phyloP scores from a whole-genome alignment of 768 basidiomycete genomes.

The Lentinula detonsa region DNA sequence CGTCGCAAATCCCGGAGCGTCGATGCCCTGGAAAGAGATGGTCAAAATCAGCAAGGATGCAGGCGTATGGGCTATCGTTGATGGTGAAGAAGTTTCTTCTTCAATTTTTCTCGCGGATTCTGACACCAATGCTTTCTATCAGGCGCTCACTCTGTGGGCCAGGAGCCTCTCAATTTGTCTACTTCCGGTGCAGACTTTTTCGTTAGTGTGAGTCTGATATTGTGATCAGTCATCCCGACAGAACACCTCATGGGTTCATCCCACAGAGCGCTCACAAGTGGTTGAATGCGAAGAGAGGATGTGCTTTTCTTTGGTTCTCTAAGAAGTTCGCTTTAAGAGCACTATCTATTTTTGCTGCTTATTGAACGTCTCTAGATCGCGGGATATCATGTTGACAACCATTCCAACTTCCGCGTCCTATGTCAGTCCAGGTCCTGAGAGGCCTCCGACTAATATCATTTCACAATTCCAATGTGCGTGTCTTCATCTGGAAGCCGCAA shows the following conservation, averaged over 20 bases:
- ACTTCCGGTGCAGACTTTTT: slow-evolving; percentile 50
- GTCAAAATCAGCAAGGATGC: slow-evolving; percentile 47
- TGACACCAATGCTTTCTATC: background rate
- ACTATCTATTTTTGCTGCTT: background rate
- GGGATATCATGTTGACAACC: slow-evolving; percentile 51
- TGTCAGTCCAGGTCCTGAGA: slow-evolving; percentile 27
- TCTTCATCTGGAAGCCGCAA: background rate
- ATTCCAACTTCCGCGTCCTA: slow-evolving; percentile 54
- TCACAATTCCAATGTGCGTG: slow-evolving; percentile 34
- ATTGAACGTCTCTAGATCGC: slow-evolving; percentile 38
- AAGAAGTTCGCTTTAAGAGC: slow-evolving; percentile 20
- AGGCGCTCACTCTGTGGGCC: background rate
- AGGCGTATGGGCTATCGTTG: slow-evolving; percentile 46
- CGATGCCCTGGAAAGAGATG: slow-evolving; percentile 56
- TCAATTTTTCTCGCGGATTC: background rate
- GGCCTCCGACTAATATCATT: slow-evolving; percentile 34
- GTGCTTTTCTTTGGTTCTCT: slow-evolving; percentile 36
- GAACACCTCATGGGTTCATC: background rate
- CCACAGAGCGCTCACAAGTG: slow-evolving; percentile 60
- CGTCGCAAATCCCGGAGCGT: slow-evolving; percentile 40
- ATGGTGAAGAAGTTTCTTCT: slow-evolving; percentile 24
- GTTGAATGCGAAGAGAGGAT: slow-evolving; percentile 50
- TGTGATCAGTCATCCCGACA: slow-evolving; percentile 13
- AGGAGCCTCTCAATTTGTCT: slow-evolving; percentile 27
- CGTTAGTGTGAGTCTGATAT: slow-evolving; percentile 34